phyloP scores from a whole-genome alignment of 1,139 yeast genomes.

The Kodamaea sp. region DNA sequence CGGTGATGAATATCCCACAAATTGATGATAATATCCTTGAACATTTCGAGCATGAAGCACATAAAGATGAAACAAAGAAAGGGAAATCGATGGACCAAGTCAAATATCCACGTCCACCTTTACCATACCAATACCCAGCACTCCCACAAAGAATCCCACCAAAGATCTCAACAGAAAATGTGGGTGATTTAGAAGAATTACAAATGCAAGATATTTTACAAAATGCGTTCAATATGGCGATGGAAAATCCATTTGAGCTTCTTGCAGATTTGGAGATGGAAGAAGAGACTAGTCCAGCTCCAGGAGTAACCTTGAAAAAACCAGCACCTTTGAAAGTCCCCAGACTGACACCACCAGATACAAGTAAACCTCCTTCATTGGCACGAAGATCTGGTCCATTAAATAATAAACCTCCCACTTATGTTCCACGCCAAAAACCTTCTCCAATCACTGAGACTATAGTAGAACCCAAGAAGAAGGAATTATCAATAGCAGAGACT shows the following conservation, averaged over 20 bases:
- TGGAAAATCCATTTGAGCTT: conserved; percentile 59
- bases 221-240: conserved; percentile 70
- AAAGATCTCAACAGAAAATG: not conserved
- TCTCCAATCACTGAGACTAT: not conserved
- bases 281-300: conserved; percentile 13
- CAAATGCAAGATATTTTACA: conserved; percentile 67
- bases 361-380: conserved; percentile 4
- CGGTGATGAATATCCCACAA: conserved; percentile 27
- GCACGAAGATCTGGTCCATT: not conserved
- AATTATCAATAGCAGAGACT: conserved; percentile 61
- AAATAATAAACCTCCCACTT: conserved; percentile 2
- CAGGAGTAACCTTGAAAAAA: not conserved
- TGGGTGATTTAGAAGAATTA: conserved; percentile 47
- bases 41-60: conserved; percentile 38
- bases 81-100: not conserved
- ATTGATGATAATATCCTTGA: conserved; percentile 38
- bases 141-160: not conserved
- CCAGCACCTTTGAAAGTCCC: conserved; percentile 1
- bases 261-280: conserved; percentile 47
- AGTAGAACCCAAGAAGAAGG: conserved; percentile 19
- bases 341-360: not conserved
- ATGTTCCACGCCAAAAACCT: conserved; percentile 2
- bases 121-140: not conserved
- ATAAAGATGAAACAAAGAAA: conserved; percentile 19
- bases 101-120: not conserved